Percentiles rank a stretch among this genome's conserved stretches.
These are phyloP conservation scores for Scedosporium apiospermum DNA, from an alignment of 2,329 filamentous ascomycete genomes.

Conservation along the genomic window DNA sequence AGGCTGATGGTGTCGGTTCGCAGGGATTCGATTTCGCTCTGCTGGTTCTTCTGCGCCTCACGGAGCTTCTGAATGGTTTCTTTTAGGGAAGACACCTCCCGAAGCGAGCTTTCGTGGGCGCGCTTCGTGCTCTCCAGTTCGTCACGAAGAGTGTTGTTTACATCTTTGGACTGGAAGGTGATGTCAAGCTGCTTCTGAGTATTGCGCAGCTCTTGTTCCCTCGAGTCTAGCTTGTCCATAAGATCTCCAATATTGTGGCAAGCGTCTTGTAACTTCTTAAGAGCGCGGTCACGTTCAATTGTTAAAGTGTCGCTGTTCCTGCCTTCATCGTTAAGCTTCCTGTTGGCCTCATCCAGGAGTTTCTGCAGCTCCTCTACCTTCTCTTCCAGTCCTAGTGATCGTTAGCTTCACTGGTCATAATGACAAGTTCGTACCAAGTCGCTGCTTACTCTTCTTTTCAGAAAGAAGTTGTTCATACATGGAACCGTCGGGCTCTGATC, in stretches of 20 bases:
- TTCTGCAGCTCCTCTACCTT: constrained; percentile 50
- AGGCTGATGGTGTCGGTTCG: constrained; percentile 31
- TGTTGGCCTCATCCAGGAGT: constrained; percentile 52
- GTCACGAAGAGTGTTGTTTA: constrained; percentile 29
- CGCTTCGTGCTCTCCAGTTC: constrained; percentile 30
- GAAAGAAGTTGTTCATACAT: constrained; percentile 32
- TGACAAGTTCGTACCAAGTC: neutral
- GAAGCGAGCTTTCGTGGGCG: constrained; percentile 20
- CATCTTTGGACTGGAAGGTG: constrained; percentile 26
- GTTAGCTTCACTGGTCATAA: neutral
- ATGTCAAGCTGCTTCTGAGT: constrained; percentile 31
- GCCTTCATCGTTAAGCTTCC: constrained; percentile 52
- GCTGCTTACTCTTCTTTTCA: constrained; percentile 47
- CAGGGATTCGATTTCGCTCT: constrained; percentile 29
- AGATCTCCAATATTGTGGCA: constrained; percentile 47
- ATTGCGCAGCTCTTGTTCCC: constrained; percentile 31
- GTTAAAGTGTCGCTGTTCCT: constrained; percentile 53
- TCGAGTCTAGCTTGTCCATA: constrained; percentile 30
- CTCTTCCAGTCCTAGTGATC: constrained; percentile 41
- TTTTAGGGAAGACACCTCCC: constrained; percentile 31
- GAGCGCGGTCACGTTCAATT: constrained; percentile 55
- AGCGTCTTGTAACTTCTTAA: constrained; percentile 52
- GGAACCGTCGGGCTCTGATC: constrained; percentile 31
- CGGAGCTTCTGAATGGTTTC: constrained; percentile 29
- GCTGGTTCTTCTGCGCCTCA: constrained; percentile 24